phyloP scores from a whole-genome alignment of 1,284 basidiomycete genomes.

The Papiliotrema nemorosa region DNA sequence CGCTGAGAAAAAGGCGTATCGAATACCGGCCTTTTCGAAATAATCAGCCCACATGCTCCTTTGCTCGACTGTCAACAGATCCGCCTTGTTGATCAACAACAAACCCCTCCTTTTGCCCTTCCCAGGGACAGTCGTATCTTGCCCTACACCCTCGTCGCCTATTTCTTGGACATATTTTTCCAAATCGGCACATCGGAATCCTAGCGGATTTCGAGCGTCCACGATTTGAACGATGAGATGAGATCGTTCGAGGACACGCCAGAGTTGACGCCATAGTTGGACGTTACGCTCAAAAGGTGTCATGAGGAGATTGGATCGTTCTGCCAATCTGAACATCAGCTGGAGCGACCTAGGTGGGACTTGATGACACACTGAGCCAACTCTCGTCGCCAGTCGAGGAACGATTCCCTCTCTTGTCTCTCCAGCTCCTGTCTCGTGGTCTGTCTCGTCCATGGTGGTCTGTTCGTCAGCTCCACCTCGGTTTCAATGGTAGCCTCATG shows the following conservation, averaged over 20 bases:
- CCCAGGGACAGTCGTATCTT: constrained; percentile 63
- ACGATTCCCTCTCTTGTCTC: constrained; percentile 78
- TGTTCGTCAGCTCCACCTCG: constrained; percentile 11
- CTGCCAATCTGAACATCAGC: constrained; percentile 50
- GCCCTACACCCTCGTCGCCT: constrained; percentile 65
- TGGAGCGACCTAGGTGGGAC: not conserved
- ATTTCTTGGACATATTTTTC: constrained; percentile 82
- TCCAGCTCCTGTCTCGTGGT: constrained; percentile 77
- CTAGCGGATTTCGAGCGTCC: constrained; percentile 86
- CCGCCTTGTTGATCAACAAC: constrained; percentile 93
- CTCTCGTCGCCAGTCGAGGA: constrained; percentile 84
- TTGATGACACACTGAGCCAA: constrained; percentile 71
- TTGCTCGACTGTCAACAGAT: constrained; percentile 83
- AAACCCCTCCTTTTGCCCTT: constrained; percentile 68
- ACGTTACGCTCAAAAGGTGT: constrained; percentile 95
- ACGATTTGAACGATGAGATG: constrained; percentile 94
- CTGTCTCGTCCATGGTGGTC: constrained; percentile 77
- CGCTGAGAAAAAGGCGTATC: constrained; percentile 95
- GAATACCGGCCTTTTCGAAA: constrained; percentile 75
- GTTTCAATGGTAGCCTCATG: constrained; percentile 22
- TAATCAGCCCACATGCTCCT: constrained; percentile 86
- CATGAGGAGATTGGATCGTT: constrained; percentile 62
- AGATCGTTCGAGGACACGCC: constrained; percentile 90
- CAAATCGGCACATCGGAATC: constrained; percentile 87
- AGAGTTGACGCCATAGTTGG: constrained; percentile 94